These are phyloP conservation scores for Diaporthe nobilis DNA, from an alignment of 2,329 filamentous ascomycete genomes.

Conservation along the genomic window DNA sequence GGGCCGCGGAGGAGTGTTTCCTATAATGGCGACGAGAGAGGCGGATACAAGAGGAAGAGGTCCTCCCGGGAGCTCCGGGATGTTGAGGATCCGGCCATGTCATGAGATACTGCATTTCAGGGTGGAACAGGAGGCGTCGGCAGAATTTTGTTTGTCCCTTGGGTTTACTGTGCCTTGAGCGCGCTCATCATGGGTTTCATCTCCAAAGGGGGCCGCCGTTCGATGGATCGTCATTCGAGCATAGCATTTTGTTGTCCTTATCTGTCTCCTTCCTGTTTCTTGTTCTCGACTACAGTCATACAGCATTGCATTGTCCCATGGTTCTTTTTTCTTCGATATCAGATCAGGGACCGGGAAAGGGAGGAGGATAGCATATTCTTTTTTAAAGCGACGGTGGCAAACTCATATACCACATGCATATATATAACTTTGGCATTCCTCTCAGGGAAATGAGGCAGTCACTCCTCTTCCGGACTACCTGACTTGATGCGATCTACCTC, in stretches of 20 bases:
- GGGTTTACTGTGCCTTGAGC: conserved; percentile 1
- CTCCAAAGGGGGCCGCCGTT: background rate
- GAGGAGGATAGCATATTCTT: conserved; percentile 5
- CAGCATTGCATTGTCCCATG: conserved; percentile 24
- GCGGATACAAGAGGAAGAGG: conserved; percentile 31
- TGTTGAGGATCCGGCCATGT: conserved; percentile 12
- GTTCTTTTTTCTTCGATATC: background rate
- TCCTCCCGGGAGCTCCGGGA: background rate
- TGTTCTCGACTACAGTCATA: background rate
- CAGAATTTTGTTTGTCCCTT: conserved; percentile 11
- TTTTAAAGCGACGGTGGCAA: conserved; percentile 14
- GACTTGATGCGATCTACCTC: background rate
- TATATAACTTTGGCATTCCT: background rate
- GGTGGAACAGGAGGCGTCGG: conserved; percentile 9
- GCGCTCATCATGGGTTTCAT: background rate
- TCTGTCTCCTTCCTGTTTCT: background rate
- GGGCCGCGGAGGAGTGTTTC: conserved; percentile 25
- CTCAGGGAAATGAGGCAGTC: background rate
- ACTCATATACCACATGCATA: conserved; percentile 26
- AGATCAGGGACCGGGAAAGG: background rate
- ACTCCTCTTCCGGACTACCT: background rate
- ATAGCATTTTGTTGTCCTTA: conserved; percentile 24
- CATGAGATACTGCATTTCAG: conserved; percentile 14
- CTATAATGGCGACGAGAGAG: conserved; percentile 24
- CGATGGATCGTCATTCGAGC: background rate